phyloP scores from a whole-genome alignment of 2,329 filamentous ascomycete genomes.

The Aureobasidium lini region DNA sequence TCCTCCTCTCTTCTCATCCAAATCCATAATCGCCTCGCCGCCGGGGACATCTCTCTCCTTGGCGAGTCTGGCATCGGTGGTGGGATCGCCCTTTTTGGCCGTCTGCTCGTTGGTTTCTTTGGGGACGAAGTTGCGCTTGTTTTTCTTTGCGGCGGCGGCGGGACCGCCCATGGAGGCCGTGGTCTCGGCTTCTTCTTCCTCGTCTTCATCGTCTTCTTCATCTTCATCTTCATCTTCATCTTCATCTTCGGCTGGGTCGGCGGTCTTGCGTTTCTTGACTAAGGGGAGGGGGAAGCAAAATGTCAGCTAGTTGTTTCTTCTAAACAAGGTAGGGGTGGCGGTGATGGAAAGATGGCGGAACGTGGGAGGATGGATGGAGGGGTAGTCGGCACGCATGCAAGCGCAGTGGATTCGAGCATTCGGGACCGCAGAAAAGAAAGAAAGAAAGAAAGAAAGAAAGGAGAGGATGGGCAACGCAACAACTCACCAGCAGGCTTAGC shows the following conservation, averaged over 20 bases:
- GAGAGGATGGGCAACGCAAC: not conserved
- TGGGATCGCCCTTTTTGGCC: too few relatives aligned
- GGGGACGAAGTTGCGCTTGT: too few relatives aligned
- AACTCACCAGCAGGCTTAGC: slow-evolving; percentile 12
- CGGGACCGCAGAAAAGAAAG: not conserved
- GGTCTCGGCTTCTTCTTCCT: slow-evolving; percentile 19
- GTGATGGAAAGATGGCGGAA: not conserved
- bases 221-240: not conserved
- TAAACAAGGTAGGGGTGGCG: not conserved
- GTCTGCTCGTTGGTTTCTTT: too few relatives aligned
- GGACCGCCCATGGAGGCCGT: slow-evolving; percentile 23
- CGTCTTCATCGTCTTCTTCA: not conserved
- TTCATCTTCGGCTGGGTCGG: slow-evolving; percentile 19
- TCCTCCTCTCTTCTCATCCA: not conserved
- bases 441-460: not conserved
- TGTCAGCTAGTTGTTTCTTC: too few relatives aligned
- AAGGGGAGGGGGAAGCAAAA: not conserved
- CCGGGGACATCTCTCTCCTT: not conserved
- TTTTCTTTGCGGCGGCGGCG: slow-evolving; percentile 23
- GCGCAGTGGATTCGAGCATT: too few relatives aligned
- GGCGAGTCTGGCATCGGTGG: too few relatives aligned
- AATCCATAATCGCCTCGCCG: too few relatives aligned
- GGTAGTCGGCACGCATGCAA: too few relatives aligned
- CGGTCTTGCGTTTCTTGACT: slow-evolving; percentile 21
- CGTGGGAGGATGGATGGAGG: not conserved